Evolutionary conservation across 306 rosid genomes (phyloP).

Genomic region (Lathyrus aphaca): DNA sequence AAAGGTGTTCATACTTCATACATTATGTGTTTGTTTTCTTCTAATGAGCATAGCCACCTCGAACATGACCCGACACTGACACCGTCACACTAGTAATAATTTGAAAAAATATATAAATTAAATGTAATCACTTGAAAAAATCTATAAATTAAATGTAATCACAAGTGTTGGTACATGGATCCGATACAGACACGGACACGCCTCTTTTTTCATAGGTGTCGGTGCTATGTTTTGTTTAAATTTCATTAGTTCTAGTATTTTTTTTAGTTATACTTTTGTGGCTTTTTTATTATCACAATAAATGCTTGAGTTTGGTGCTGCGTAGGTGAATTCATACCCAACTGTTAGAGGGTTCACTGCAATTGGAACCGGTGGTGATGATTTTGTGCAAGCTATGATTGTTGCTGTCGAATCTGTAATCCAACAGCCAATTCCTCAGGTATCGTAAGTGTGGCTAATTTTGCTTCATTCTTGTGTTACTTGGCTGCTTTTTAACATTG

Average conservation of each 20-base stretch:
- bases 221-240: conserved; percentile 8
- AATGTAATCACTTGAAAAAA: too few species aligned
- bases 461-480: conserved; percentile 14
- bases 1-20: conserved; percentile 61
- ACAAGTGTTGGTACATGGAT: too few species aligned
- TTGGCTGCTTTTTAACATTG: conserved; percentile 18
- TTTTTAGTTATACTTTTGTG: conserved; percentile 7
- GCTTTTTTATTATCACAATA: not conserved
- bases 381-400: conserved; percentile 90
- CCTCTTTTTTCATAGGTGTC: too few species aligned
- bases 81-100: too few species aligned
- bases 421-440: conserved; percentile 83
- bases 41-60: too few species aligned
- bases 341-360: conserved; percentile 93
- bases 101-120: too few species aligned
- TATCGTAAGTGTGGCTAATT: conserved; percentile 30
- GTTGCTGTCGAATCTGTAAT: conserved; percentile 90
- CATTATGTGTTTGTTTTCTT: not conserved
- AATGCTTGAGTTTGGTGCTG: conserved; percentile 19
- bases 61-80: too few species aligned
- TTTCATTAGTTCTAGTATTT: not conserved
- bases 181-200: too few species aligned
- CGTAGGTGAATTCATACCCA: conserved; percentile 90
- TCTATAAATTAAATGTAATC: too few species aligned
- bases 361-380: conserved; percentile 92